Evolutionary conservation across 495 filamentous ascomycete species (phyloP), one percentile per base, ranked within the genome.

Genomic region (Acidiella bohemica): DNA sequence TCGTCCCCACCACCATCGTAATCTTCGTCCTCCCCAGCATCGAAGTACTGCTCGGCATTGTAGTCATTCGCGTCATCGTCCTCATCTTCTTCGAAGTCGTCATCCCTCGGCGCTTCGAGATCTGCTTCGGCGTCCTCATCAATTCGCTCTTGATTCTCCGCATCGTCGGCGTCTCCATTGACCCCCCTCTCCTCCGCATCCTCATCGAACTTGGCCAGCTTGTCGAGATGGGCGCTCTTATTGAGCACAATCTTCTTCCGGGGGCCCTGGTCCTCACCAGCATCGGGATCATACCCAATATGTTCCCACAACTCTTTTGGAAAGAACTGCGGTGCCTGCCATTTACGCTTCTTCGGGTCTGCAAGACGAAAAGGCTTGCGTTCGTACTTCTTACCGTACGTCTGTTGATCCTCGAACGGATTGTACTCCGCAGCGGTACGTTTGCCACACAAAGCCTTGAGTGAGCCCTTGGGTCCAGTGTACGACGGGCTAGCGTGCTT

Each of bases 1-100:
- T 67, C 69, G 32, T 70, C 70, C 20, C 61, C 70, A 8, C 56
- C 64, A 36, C 54, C 50, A n/a, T 55, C 59, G 19, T 71, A 67
- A 43, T 58, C 64, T 23, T 79, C 75, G 41, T 73, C 72, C 32
- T 71, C 75, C 6, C 75, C 75, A 25, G 59, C 70, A 49, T 78
- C 74, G 42, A 78, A 79, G 61, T 78, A 77, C 35, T 75, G 66
- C 44, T 78, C 74, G 0, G 74, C 74, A 48, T 78, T 75, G 55
- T 78, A 77, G 27, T 76, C 67, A 47, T 76, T 67, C 37, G 73
- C 71, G 32, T 65, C 62, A 33, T 71, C 64, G 39, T 71, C 68
- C 25, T 72, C 72, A 8, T 66, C 67, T 22, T 72, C 67, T 5
- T 58, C 55, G 13, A 54, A 50, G 7, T 46, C 54, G 14, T 71